Evolutionary conservation across 306 rosid genomes (phyloP).

Genomic region (Begonia loranthoides): DNA sequence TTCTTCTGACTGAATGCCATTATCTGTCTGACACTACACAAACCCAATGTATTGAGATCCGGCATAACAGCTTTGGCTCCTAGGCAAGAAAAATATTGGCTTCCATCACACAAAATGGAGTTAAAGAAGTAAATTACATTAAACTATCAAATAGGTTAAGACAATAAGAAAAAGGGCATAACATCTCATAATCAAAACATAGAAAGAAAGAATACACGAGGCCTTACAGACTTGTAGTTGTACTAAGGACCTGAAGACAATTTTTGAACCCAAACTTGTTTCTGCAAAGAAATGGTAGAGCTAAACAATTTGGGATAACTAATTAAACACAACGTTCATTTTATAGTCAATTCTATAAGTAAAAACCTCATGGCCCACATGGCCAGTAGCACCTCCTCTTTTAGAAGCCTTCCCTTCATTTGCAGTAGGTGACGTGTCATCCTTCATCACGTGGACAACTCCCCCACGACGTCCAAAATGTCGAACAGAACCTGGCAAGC

Average conservation of each 20-base stretch:
- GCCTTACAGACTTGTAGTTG: conserved; percentile 31
- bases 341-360: not conserved
- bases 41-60: not conserved
- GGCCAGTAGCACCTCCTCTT: conserved; percentile 42
- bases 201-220: conserved; percentile 1
- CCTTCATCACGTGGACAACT: conserved; percentile 27
- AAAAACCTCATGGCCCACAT: conserved; percentile 59
- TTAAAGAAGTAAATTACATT: no score
- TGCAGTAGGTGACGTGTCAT: conserved; percentile 38
- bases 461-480: conserved; percentile 64
- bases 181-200: no score
- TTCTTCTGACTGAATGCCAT: conserved; percentile 32
- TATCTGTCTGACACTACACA: conserved; percentile 26
- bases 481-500: conserved; percentile 42
- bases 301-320: conserved; percentile 10
- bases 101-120: not conserved
- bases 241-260: conserved; percentile 73
- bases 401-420: conserved; percentile 68
- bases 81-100: no score
- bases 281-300: conserved; percentile 43
- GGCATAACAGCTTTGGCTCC: not conserved
- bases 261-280: conserved; percentile 97
- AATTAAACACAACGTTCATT: not conserved
- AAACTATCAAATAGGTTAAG: no score
- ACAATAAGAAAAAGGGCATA: no score